Evolutionary conservation across 768 basidiomycete species (phyloP).

Genomic region (Suillus placidus): DNA sequence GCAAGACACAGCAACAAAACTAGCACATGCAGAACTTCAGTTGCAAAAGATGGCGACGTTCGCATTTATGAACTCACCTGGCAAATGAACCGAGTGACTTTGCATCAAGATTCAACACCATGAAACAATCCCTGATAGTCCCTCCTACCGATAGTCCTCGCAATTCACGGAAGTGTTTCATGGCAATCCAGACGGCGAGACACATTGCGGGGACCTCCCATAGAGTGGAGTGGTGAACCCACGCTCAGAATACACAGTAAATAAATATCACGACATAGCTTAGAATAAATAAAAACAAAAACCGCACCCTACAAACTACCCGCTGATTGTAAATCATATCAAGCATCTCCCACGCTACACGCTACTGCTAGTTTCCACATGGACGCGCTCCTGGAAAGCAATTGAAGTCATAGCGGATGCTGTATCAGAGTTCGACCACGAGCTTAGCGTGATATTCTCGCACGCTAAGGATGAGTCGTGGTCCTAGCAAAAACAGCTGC

Average conservation of each 20-base stretch:
- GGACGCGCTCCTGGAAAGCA: not conserved
- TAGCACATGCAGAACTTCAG: not conserved
- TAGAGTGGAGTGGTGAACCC: not conserved
- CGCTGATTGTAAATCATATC: too few species aligned
- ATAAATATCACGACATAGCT: not conserved
- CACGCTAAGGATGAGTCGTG: not conserved
- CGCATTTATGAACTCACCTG: not conserved
- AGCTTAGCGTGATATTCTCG: not conserved
- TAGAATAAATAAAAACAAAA: not conserved
- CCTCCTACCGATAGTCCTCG: not conserved
- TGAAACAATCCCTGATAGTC: not conserved
- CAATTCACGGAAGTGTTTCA: not conserved
- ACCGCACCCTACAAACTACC: too few species aligned
- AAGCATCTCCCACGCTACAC: not conserved
- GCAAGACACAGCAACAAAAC: not conserved
- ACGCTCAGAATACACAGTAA: too few species aligned
- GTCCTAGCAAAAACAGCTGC: not conserved
- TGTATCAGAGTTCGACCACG: not conserved
- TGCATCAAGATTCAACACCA: not conserved
- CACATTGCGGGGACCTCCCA: not conserved
- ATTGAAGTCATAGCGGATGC: not conserved
- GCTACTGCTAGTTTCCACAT: not conserved
- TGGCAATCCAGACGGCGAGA: not conserved
- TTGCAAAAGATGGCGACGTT: not conserved
- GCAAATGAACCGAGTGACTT: not conserved